Evolutionary conservation across 495 filamentous ascomycete genomes (phyloP), one percentile per base, ranked within the genome.

Genomic region (Tirmania nivea): DNA sequence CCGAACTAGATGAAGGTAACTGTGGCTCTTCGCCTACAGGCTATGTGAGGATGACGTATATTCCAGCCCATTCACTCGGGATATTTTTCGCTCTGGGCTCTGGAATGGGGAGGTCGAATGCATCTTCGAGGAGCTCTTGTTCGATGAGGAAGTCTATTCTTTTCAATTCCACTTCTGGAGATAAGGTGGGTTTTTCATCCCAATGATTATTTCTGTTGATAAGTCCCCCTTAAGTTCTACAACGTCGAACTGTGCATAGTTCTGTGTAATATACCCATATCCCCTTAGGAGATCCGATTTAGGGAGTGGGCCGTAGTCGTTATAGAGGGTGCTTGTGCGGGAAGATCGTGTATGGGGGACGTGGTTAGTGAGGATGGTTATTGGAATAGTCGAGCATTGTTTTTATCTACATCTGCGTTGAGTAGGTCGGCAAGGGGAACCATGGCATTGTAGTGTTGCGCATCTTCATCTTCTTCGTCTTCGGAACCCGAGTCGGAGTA

Each of bases 401-500:
- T 92, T 52, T 78, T 78, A 58, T 84, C 78, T 2, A 83, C 85
- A 63, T 96, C 84, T 1, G 89, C 88, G 62, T 96, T 96, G 11
- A 94, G 74, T 57, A 94, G 78, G 65, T 96, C 89, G 2, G 89
- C 89, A 65, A 96, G 70, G 14, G 88, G 87, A 10, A 96, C 81
- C 85, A 96, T 89, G 48, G 82, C 85, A 65, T 93, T 84, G 52
- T 68, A 68, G 4, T 67, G 11, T 52, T 75, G 72, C 21, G 78
- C 75, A 10, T 79, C 79, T 25, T 81, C 81, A 9, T 79, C 79
- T 25, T 81, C 81, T 54, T 82, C 78, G 16, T 81, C 80, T 54
- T 79, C 75, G 48, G 83, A 78, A 58, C 77, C 74, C 16, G 74
- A 79, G 19, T 81, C 78, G 25, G 70, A 72, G 10, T 67, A 70